A percentile compares a stretch with the other conserved stretches of the same genome.
Conservation (phyloP, 371 early-diverging fungal genomes). For the Phascolomyces articulosus region DNA sequence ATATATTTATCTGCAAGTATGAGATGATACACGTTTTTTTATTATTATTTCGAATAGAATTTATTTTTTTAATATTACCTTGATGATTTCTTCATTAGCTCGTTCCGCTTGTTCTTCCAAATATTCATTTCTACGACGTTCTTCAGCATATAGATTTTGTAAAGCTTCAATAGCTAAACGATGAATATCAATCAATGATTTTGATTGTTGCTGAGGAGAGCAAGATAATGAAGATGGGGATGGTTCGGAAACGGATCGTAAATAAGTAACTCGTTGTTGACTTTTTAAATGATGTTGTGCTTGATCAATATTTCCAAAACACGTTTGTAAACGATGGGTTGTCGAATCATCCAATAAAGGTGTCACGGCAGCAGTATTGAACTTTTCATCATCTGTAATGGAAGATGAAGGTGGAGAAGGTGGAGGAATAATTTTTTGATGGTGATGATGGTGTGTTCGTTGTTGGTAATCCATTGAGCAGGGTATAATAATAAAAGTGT, state of each 20-base stretch:
- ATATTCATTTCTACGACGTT: not conserved
- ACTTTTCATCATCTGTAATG: conserved; percentile 9
- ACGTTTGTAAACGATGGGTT: not conserved
- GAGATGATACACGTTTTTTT: not conserved
- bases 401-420: conserved; percentile 11
- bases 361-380: not conserved
- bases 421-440: conserved; percentile 2
- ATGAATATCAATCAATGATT: conserved; percentile 6
- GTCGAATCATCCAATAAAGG: not conserved
- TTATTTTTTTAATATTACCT: conserved; percentile 4
- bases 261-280: not conserved
- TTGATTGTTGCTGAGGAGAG: not conserved
- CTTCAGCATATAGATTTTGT: conserved; percentile 10
- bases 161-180: conserved; percentile 14
- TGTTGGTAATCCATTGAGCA: conserved; percentile 34
- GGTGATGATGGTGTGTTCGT: not conserved
- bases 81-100: conserved; percentile 7
- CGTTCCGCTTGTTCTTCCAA: not conserved
- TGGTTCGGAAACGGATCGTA: conserved; percentile 6
- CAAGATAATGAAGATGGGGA: not conserved
- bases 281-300: conserved; percentile 6
- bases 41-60: no score
- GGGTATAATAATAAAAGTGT: no score
- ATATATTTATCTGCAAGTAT: not conserved
- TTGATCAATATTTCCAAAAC: conserved; percentile 2